These are phyloP conservation scores for Bremia lactucae DNA, from an alignment of 352 stramenopile species.

Conservation along the genomic window DNA sequence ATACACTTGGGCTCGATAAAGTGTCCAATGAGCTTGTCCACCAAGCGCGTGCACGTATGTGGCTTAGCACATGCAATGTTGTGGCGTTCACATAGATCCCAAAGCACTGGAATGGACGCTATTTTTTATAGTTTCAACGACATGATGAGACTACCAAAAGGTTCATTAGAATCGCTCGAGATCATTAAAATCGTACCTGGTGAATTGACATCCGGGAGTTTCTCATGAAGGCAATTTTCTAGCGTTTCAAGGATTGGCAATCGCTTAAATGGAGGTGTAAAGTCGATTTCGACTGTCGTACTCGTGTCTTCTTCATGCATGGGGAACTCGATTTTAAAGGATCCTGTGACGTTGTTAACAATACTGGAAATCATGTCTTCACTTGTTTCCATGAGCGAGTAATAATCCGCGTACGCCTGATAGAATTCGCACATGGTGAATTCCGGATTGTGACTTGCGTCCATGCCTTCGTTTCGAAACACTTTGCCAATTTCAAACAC, in stretches of 20 bases:
- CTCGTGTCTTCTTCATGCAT: conserved; percentile 48
- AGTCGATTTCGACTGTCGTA: conserved; percentile 90
- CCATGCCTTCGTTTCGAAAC: conserved; percentile 97
- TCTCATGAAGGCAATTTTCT: conserved; percentile 80
- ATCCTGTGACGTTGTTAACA: conserved; percentile 93
- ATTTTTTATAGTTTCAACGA: neutral
- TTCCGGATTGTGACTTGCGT: conserved; percentile 98
- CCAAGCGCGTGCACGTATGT: conserved; percentile 90
- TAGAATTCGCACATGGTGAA: conserved; percentile 99
- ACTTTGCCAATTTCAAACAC: conserved; percentile 98
- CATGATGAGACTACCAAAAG: no score
- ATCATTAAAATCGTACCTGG: conserved; percentile 24
- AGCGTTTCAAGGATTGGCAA: conserved; percentile 94
- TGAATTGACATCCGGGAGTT: conserved; percentile 57
- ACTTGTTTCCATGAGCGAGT: conserved; percentile 96
- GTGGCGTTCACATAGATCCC: conserved; percentile 81
- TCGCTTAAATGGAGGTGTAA: conserved; percentile 95
- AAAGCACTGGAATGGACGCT: conserved; percentile 65
- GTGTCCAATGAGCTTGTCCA: conserved; percentile 96
- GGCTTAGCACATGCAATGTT: conserved; percentile 87
- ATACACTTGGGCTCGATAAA: conserved; percentile 91
- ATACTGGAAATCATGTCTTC: conserved; percentile 96
- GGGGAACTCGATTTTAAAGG: conserved; percentile 93
- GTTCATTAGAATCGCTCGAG: no score
- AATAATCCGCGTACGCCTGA: conserved; percentile 97